Evolutionary conservation across 345 rosid genomes (phyloP).

Genomic region (Microcos paniculata): DNA sequence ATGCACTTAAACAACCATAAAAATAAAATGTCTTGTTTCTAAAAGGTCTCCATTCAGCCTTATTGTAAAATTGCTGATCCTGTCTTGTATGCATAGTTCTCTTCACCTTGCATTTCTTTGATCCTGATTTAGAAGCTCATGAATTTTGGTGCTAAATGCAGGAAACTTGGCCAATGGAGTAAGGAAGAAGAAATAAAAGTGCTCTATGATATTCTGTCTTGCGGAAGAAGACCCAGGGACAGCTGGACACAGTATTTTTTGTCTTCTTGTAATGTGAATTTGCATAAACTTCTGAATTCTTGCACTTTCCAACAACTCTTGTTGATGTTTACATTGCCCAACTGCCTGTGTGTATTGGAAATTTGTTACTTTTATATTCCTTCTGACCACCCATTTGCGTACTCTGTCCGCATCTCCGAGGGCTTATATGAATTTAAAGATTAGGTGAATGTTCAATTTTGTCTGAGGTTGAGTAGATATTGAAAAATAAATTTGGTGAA

Average conservation of each 20-base stretch:
- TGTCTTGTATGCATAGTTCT: background rate
- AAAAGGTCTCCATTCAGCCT: background rate
- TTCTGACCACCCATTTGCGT: background rate
- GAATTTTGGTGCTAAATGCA: background rate
- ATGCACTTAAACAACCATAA: background rate
- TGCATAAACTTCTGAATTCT: background rate
- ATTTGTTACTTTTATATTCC: background rate
- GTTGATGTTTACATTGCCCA: background rate
- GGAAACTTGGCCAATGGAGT: background rate
- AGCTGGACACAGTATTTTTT: background rate
- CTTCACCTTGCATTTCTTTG: background rate
- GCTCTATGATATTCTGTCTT: background rate
- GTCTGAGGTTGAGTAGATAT: too few species aligned
- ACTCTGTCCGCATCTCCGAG: background rate
- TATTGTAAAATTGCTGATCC: background rate
- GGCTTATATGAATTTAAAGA: background rate
- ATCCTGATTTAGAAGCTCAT: background rate
- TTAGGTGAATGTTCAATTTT: background rate
- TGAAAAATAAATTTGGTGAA: too few species aligned
- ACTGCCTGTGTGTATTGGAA: background rate
- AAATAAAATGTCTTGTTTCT: background rate
- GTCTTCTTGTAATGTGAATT: background rate
- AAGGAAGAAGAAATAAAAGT: constrained; percentile 12
- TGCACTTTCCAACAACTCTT: background rate
- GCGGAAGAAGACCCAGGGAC: background rate